These are phyloP conservation scores for Pseudotsuga menziesii DNA, from an alignment of 75 land plant species.

Conservation along the genomic window DNA sequence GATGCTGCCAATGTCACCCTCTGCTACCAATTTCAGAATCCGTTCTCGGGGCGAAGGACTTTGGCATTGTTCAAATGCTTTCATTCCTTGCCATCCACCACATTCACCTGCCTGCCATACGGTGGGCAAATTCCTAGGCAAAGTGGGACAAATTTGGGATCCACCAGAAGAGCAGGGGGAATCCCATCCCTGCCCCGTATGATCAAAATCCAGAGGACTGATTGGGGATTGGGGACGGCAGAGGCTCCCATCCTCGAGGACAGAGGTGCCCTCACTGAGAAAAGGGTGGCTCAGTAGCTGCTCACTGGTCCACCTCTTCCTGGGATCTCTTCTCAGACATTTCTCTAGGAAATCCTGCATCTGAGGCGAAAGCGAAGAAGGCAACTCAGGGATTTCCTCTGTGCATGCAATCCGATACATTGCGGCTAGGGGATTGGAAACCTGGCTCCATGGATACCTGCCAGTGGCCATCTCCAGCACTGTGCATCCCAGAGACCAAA, in stretches of 20 bases:
- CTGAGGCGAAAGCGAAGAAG: constrained; percentile 26
- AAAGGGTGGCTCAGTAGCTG: constrained; percentile 50
- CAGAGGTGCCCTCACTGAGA: not conserved
- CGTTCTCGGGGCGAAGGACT: not conserved
- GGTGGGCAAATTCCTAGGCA: not conserved
- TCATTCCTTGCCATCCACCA: too few relatives aligned
- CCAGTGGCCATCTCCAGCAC: constrained; percentile 70
- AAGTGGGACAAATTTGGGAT: too few relatives aligned
- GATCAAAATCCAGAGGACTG: not conserved
- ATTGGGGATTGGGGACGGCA: not conserved
- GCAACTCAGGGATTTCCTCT: constrained; percentile 38
- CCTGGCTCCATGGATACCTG: constrained; percentile 35
- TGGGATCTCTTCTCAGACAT: constrained; percentile 50
- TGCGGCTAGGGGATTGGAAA: constrained; percentile 2
- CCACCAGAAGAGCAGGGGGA: too few relatives aligned
- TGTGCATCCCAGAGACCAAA: constrained; percentile 82
- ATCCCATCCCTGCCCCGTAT: not conserved
- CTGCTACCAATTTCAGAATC: not conserved
- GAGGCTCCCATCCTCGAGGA: not conserved
- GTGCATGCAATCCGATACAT: constrained; percentile 41
- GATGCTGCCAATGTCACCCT: not conserved
- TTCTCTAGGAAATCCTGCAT: constrained; percentile 54
- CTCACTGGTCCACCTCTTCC: constrained; percentile 53
- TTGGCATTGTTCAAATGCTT: too few relatives aligned
- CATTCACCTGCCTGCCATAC: too few relatives aligned